Evolutionary conservation across 2,329 filamentous ascomycete species (phyloP), one percentile per base, ranked within the genome.

Genomic region (Botryotinia narcissicola): DNA sequence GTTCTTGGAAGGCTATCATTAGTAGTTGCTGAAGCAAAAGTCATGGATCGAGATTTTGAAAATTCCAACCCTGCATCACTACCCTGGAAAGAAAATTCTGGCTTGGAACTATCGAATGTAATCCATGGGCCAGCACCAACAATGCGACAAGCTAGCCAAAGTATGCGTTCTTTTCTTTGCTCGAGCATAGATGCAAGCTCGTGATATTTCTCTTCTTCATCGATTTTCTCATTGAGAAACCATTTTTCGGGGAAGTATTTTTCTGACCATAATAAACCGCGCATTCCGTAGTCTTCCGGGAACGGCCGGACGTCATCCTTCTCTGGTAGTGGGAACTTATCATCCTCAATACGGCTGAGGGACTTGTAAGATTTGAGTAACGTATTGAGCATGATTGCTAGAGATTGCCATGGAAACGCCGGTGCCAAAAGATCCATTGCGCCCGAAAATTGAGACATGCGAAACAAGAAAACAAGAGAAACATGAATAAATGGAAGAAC

Each of bases 151-250:
- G 73, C 76, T 51, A 78, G 59, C 73, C 77, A 79, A 9, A 78
- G 73, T 37, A 79, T 78, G 7, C 78, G 66, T 46, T 79, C 78
- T 42, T 75, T 77, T 25, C 78, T 72, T 68, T 78, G 74, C 10
- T 73, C 75, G 32, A 76, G 76, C 77, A 79, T 78, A 37, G 76
- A 79, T 37, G 78, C 71, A n/a, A 74, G 73, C 51, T 80, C 79
- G 32, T 76, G 75, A 68, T 78, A 77, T 54, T 80, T 78, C 20
- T 79, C 78, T 62, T 79, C 79, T 18, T 77, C 76, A 40, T 80
- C 78, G 10, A 78, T 73, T n/a, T 77, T 77, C 29, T 75, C 72
- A 59, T 74, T 75, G 8, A 67, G 63, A 64, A 79, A 79, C 77
- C 78, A 79, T 29, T 59, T 59, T 18, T 71, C 67, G 9, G 78